Percentiles rank a stretch among this genome's conserved stretches.
phyloP scores from a whole-genome alignment of 306 rosid species.

The Pterocarpus santalinus region DNA sequence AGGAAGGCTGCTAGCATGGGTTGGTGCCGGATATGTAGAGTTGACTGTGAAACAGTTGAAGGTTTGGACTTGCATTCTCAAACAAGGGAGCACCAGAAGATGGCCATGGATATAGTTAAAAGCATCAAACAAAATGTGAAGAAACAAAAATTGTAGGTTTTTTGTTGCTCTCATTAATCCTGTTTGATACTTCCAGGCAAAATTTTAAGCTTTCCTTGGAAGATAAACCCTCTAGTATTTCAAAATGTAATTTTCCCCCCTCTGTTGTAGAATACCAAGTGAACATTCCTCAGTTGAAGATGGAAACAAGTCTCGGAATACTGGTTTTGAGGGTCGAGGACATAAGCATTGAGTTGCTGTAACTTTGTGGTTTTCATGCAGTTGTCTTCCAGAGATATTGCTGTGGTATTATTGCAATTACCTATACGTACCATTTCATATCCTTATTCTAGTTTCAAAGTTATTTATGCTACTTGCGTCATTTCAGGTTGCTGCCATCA shows the following conservation, averaged over 20 bases:
- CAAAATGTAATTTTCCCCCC: neutral
- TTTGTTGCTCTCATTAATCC: neutral
- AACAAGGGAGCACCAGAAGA: slow-evolving; percentile 92
- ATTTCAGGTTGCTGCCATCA: slow-evolving; percentile 90
- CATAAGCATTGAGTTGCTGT: slow-evolving; percentile 63
- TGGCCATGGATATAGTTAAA: slow-evolving; percentile 93
- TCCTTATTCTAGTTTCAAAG: slow-evolving; percentile 47
- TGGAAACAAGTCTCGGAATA: slow-evolving; percentile 63
- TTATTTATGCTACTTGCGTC: slow-evolving; percentile 67
- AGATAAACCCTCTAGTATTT: slow-evolving; percentile 23
- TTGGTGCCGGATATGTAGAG: slow-evolving; percentile 98
- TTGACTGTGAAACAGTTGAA: slow-evolving; percentile 95
- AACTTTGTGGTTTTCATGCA: slow-evolving; percentile 51
- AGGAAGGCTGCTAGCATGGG: slow-evolving; percentile 84
- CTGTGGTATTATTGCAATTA: slow-evolving; percentile 64
- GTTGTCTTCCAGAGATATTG: slow-evolving; percentile 55
- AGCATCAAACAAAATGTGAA: slow-evolving; percentile 91
- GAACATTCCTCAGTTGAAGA: slow-evolving; percentile 75
- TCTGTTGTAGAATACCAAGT: slow-evolving; percentile 57
- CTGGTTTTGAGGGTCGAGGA: slow-evolving; percentile 66
- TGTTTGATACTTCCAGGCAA: neutral
- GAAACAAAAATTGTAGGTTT: slow-evolving; percentile 77
- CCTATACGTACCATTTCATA: slow-evolving; percentile 58
- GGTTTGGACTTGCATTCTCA: slow-evolving; percentile 97
- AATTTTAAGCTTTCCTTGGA: slow-evolving; percentile 14